Percentiles rank a stretch among this genome's conserved stretches.
phyloP scores from a whole-genome alignment of 208 protist genomes.

The Spongospora subterranea region DNA sequence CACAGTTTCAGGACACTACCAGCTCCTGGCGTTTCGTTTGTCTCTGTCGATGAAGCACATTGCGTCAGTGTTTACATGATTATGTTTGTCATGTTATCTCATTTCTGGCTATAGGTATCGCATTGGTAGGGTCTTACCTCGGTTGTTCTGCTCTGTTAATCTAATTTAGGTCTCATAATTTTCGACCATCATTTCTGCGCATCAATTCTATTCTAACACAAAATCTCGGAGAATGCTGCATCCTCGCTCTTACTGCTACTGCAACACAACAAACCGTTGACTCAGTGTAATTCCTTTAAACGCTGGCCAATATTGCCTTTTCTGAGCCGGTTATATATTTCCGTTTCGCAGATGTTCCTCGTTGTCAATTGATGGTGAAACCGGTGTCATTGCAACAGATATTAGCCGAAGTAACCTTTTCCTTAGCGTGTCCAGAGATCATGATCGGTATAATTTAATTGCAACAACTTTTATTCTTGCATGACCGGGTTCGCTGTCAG shows the following conservation, averaged over 20 bases:
- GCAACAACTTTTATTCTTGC: not conserved
- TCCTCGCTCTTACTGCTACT: conserved; percentile 73
- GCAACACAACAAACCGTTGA: conserved; percentile 61
- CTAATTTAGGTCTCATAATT: conserved; percentile 86
- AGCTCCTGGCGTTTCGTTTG: conserved; percentile 67
- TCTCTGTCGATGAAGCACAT: conserved; percentile 91
- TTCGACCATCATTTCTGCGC: conserved; percentile 73
- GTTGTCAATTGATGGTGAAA: conserved; percentile 57
- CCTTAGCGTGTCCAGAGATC: conserved; percentile 32
- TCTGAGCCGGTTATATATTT: not conserved
- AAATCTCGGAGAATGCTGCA: conserved; percentile 11
- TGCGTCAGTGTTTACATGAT: conserved; percentile 86
- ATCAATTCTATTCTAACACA: conserved; percentile 59
- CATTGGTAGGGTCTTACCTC: not conserved
- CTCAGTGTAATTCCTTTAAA: too few relatives aligned
- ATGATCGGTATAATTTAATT: not conserved
- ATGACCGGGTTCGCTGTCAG: conserved; percentile 24
- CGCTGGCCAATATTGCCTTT: too few relatives aligned
- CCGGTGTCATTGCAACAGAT: not conserved
- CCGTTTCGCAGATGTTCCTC: not conserved
- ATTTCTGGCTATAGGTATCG: not conserved
- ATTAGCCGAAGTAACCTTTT: conserved; percentile 65
- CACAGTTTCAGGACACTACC: not conserved
- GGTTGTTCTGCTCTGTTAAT: not conserved
- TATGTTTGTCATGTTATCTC: not conserved